phyloP scores from a whole-genome alignment of 257 asterid genomes.

The Solanum gandarillasii region DNA sequence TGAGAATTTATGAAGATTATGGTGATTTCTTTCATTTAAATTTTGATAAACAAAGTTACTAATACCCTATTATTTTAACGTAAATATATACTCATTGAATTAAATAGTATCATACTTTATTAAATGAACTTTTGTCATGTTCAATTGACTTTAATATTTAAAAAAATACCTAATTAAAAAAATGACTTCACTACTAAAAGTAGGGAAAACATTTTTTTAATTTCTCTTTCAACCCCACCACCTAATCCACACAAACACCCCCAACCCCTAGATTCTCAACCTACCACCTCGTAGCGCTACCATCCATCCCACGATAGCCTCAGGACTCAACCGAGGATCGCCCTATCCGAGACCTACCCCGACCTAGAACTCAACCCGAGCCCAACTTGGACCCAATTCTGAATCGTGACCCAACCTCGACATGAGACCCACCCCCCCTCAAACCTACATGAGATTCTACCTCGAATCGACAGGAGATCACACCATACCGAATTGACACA shows the following conservation, averaged over 20 bases:
- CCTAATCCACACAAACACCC: background rate
- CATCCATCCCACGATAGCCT: no score
- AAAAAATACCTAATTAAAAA: background rate
- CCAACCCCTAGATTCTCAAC: background rate
- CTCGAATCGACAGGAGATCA: background rate
- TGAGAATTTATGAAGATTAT: no score
- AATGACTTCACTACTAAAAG: no score
- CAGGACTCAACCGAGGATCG: no score
- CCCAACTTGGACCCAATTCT: background rate
- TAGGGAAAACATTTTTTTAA: background rate
- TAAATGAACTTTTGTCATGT: background rate
- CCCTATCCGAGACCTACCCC: background rate
- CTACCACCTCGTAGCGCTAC: background rate
- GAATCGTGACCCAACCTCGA: background rate
- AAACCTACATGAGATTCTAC: background rate
- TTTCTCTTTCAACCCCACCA: background rate
- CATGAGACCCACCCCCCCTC: background rate
- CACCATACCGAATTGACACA: background rate
- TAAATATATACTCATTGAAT: background rate
- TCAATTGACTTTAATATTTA: background rate
- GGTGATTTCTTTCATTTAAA: background rate
- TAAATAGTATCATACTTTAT: background rate
- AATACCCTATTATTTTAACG: background rate
- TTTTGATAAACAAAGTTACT: background rate
- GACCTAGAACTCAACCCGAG: background rate